Conservation (phyloP, 1,284 basidiomycete genomes). For the Ganoderma boninense region DNA sequence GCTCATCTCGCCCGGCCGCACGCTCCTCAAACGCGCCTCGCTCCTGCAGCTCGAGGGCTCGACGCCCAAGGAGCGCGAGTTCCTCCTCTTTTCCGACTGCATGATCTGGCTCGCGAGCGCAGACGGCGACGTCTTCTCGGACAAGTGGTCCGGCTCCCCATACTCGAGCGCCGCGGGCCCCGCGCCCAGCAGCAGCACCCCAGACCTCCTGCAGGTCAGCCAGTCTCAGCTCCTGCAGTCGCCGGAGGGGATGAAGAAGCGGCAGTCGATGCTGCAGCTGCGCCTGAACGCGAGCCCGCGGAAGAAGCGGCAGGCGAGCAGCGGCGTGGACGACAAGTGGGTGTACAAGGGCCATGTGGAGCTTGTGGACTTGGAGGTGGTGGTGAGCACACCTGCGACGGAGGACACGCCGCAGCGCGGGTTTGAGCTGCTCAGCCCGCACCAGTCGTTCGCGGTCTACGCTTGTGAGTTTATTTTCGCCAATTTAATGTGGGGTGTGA, state of each 20-base stretch:
- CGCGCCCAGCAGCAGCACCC: slow-evolving; percentile 36
- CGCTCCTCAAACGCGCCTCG: slow-evolving; percentile 72
- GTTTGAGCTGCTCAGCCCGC: slow-evolving; percentile 80
- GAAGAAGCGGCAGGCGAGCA: slow-evolving; percentile 51
- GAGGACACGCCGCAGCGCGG: slow-evolving; percentile 54
- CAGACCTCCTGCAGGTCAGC: slow-evolving; percentile 50
- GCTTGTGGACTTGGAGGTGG: slow-evolving; percentile 81
- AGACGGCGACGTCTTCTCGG: slow-evolving; percentile 45
- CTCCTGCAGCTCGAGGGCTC: slow-evolving; percentile 66
- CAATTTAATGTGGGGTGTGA: not conserved
- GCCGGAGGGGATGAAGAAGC: slow-evolving; percentile 29
- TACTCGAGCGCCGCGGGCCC: not conserved
- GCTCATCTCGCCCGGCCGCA: slow-evolving; percentile 82
- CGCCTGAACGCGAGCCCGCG: slow-evolving; percentile 41
- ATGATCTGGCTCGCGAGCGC: slow-evolving; percentile 78
- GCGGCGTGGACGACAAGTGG: slow-evolving; percentile 66
- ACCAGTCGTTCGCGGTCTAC: slow-evolving; percentile 80
- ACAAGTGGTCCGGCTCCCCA: slow-evolving; percentile 35
- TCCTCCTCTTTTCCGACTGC: slow-evolving; percentile 85
- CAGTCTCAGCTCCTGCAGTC: slow-evolving; percentile 3
- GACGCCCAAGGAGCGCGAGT: slow-evolving; percentile 66
- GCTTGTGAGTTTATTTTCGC: slow-evolving; percentile 55
- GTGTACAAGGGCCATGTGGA: slow-evolving; percentile 72
- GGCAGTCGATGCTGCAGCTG: slow-evolving; percentile 37
- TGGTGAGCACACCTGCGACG: slow-evolving; percentile 61